A percentile compares a stretch with the other conserved stretches of the same genome.
Conservation (phyloP, 2,329 filamentous ascomycete species). For the Penicillium sp. region DNA sequence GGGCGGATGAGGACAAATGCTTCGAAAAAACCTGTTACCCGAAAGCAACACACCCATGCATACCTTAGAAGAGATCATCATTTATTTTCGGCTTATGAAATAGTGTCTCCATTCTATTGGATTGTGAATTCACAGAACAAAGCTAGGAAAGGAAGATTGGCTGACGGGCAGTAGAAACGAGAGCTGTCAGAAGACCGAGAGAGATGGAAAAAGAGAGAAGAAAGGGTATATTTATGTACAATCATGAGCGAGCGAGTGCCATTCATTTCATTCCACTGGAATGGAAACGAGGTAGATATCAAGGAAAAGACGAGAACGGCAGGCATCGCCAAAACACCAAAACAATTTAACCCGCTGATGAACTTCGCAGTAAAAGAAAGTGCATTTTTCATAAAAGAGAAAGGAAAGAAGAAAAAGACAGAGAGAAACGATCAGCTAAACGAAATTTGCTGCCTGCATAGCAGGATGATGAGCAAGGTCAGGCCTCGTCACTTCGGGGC, state of each 20-base stretch:
- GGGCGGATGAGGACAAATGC: too few relatives aligned
- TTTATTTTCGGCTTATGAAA: too few relatives aligned
- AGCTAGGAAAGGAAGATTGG: neutral
- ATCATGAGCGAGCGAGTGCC: neutral
- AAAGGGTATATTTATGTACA: neutral
- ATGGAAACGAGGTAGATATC: neutral
- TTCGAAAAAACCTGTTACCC: too few relatives aligned
- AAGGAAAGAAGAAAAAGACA: neutral
- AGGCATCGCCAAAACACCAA: conserved; percentile 5
- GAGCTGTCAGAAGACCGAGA: neutral
- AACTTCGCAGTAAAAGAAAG: neutral
- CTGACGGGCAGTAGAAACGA: neutral
- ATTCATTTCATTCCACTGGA: neutral
- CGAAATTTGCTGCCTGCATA: conserved; percentile 8
- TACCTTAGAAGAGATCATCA: too few relatives aligned
- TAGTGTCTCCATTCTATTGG: neutral
- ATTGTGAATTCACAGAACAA: neutral
- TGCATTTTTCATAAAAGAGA: neutral
- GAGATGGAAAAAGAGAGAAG: neutral
- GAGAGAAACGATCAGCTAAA: neutral
- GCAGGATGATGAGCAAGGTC: conserved; percentile 56
- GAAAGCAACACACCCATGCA: too few relatives aligned
- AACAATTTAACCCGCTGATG: neutral
- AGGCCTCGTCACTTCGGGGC: conserved; percentile 46
- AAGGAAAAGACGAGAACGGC: neutral